Evolutionary conservation across 1,284 basidiomycete genomes (phyloP), one percentile per base, ranked within the genome.

Genomic region (Cutaneotrichosporon cavernicola): DNA sequence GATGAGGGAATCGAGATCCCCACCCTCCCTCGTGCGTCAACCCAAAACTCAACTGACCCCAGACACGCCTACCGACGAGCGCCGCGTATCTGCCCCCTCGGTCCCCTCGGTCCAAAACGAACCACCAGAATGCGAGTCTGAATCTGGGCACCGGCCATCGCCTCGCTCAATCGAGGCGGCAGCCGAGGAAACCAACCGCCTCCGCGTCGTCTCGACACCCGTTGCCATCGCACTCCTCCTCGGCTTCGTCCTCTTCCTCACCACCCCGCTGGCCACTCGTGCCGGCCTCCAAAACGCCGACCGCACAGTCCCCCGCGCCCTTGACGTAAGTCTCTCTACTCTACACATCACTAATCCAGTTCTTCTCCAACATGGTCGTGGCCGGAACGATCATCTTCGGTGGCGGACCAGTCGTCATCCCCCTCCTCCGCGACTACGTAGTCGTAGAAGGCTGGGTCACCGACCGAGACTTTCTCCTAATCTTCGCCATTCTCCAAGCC

Each of bases 341-440:
- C 30, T 13, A 5, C 30, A 31, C 34, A n/a, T n/a, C n/a, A 50
- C 60, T 56, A 14, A 56, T 50, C 10, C 58, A 72, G 61, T 81
- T 84, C 67, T 82, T 83, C 70, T 77, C 74, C n/a, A 83, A 82
- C 66, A 79, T 84, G 76, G 68, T 82, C 58, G 72, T 83, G 26
- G 82, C 82, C 1, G 83, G 83, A 8, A 83, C 84, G 10, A 84
- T 86, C 72, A 85, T 86, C 65, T 86, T 86, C 69, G 86, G 86
- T 21, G 86, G 86, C 10, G 86, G 86, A 21, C 86, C 86, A 0
- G 86, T 87, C 8, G 85, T 87, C 38, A 84, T 86, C 64, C 86
- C 86, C 2, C 80, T 87, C 5, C 76, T 87, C 13, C 80, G 84
- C 21, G 82, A 83, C 60, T 87, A 87, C 70, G 83, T 84, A 4